These are phyloP conservation scores for Suillus bovinus DNA, from an alignment of 768 basidiomycete species.

Conservation along the genomic window DNA sequence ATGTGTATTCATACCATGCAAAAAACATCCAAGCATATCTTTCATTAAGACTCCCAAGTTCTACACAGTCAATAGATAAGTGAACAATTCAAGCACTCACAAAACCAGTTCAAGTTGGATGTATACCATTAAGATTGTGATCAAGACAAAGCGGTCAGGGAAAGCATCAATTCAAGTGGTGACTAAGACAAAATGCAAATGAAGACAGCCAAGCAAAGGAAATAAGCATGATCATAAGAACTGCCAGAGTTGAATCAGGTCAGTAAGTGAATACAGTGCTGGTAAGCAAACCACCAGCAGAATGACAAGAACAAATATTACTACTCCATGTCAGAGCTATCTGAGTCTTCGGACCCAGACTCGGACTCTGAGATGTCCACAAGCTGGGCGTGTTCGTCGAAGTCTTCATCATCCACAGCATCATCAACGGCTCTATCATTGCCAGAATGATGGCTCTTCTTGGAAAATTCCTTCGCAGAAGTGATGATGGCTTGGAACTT, in stretches of 20 bases:
- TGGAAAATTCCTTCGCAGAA: background rate
- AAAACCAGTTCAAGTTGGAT: background rate
- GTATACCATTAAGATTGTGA: background rate
- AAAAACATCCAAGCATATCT: background rate
- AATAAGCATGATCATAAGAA: background rate
- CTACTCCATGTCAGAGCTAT: no score
- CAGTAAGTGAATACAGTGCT: background rate
- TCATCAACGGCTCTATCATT: background rate
- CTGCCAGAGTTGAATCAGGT: constrained; percentile 1
- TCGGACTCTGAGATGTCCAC: background rate
- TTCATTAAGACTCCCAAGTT: background rate
- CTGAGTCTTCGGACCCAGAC: background rate
- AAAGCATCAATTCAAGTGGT: constrained; percentile 1
- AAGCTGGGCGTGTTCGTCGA: background rate
- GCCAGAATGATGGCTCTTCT: background rate
- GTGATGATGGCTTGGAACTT: background rate
- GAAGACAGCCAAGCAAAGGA: background rate
- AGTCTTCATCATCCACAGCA: background rate
- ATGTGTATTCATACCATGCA: background rate
- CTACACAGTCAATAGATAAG: background rate
- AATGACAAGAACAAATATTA: no score
- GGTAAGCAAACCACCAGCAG: background rate
- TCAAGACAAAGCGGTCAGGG: background rate
- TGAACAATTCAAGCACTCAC: background rate
- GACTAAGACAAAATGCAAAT: background rate